These are phyloP conservation scores for Pythium aquatile DNA, from an alignment of 352 stramenopile species.

Conservation along the genomic window DNA sequence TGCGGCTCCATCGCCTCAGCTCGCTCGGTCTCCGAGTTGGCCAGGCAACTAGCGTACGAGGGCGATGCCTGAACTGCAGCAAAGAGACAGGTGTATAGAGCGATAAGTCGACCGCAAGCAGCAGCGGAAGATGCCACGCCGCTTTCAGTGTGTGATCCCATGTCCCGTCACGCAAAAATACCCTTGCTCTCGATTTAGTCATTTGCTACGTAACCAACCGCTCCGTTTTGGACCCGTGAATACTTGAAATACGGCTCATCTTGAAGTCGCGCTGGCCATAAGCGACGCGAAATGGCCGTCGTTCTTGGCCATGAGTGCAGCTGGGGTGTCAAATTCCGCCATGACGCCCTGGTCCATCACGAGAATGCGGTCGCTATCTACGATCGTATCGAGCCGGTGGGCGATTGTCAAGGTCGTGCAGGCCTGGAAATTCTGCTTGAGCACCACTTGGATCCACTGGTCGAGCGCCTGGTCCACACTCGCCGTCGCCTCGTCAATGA, in stretches of 20 bases:
- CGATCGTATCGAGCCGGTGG: conserved; percentile 93
- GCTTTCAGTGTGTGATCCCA: not conserved
- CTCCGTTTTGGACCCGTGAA: not conserved
- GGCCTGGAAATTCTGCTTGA: conserved; percentile 56
- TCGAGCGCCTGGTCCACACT: conserved; percentile 87
- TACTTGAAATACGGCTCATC: not conserved
- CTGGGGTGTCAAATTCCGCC: conserved; percentile 71
- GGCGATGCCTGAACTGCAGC: not conserved
- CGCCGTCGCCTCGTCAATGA: conserved; percentile 94
- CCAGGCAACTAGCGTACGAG: not conserved
- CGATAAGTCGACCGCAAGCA: not conserved
- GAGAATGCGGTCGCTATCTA: conserved; percentile 91
- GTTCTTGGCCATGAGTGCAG: conserved; percentile 48
- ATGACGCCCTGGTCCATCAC: conserved; percentile 88
- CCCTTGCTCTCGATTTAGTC: conserved; percentile 3
- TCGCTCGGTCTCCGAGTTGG: not conserved
- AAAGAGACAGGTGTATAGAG: not conserved
- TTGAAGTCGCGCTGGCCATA: conserved; percentile 11
- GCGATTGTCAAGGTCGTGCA: conserved; percentile 92
- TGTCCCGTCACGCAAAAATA: not conserved
- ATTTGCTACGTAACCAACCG: not conserved
- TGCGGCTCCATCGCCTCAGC: conserved; percentile 22
- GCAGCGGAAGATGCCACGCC: not conserved
- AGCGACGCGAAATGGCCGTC: conserved; percentile 31
- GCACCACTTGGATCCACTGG: conserved; percentile 64